Conservation (phyloP, 2,329 filamentous ascomycete species). For the Colletotrichum higginsianum region DNA sequence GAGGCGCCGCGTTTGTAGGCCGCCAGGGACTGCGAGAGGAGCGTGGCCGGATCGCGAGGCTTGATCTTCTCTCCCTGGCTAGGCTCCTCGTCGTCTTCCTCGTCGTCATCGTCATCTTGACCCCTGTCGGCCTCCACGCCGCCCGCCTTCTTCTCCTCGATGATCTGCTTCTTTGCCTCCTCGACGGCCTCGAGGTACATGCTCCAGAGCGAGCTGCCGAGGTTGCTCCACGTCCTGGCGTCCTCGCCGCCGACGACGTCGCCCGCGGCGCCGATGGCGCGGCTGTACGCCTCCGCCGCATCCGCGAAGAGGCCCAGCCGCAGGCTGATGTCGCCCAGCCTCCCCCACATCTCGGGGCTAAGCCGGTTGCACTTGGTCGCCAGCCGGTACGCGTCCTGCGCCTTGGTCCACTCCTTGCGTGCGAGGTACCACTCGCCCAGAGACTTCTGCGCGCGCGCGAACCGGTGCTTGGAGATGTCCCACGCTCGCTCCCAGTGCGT, state of each 20-base stretch:
- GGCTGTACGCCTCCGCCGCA: slow-evolving; percentile 86
- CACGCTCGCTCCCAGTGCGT: slow-evolving; percentile 88
- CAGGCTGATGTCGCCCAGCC: slow-evolving; percentile 89
- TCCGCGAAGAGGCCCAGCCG: slow-evolving; percentile 82
- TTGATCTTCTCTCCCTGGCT: slow-evolving; percentile 31
- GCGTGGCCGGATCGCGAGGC: slow-evolving; percentile 67
- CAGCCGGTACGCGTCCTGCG: slow-evolving; percentile 82
- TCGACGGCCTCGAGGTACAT: slow-evolving; percentile 71
- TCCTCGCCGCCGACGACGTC: slow-evolving; percentile 84
- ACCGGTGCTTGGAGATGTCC: slow-evolving; percentile 85
- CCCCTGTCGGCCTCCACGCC: slow-evolving; percentile 42
- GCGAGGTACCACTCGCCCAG: slow-evolving; percentile 84
- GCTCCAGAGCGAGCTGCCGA: slow-evolving; percentile 86
- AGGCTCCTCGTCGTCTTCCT: slow-evolving; percentile 20
- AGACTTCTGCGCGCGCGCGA: slow-evolving; percentile 88
- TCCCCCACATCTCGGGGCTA: slow-evolving; percentile 89
- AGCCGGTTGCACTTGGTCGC: slow-evolving; percentile 85
- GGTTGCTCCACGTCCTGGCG: slow-evolving; percentile 94
- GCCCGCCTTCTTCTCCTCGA: slow-evolving; percentile 24
- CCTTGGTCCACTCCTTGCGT: slow-evolving; percentile 75
- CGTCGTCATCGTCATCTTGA: slow-evolving; percentile 45
- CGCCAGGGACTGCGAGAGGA: slow-evolving; percentile 81
- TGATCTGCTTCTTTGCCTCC: slow-evolving; percentile 48
- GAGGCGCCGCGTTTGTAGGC: slow-evolving; percentile 91
- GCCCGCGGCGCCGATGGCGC: slow-evolving; percentile 78